Percentiles rank a stretch among this genome's conserved stretches.
These are phyloP conservation scores for Grosmannia clavigera DNA, from an alignment of 2,329 filamentous ascomycete species.

Conservation along the genomic window DNA sequence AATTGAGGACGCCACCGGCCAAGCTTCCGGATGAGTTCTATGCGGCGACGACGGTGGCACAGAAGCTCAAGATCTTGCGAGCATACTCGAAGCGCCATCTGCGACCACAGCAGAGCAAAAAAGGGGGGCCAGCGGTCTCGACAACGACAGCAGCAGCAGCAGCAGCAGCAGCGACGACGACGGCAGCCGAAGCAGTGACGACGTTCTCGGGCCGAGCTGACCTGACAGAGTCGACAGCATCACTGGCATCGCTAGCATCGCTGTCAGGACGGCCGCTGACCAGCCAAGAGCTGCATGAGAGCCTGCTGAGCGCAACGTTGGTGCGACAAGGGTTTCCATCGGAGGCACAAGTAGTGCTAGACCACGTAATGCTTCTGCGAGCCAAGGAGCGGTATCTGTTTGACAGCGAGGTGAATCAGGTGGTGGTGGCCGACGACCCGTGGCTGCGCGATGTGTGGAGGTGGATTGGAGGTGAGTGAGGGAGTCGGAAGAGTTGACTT, in stretches of 20 bases:
- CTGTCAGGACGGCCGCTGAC: constrained; percentile 10
- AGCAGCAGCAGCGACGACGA: background rate
- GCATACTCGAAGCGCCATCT: constrained; percentile 17
- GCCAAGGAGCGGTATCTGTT: constrained; percentile 52
- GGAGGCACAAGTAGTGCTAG: constrained; percentile 38
- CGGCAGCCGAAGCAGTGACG: background rate
- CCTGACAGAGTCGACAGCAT: constrained; percentile 11
- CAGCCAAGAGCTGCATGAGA: constrained; percentile 43
- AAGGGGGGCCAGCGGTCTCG: background rate
- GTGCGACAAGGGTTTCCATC: constrained; percentile 34
- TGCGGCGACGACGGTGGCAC: constrained; percentile 29
- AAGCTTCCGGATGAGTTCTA: constrained; percentile 29
- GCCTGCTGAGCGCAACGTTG: constrained; percentile 32
- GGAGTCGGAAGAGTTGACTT: constrained; percentile 19
- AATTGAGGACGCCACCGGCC: constrained; percentile 12
- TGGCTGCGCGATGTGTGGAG: constrained; percentile 73
- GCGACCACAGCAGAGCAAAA: constrained; percentile 4
- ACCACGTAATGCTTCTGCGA: constrained; percentile 47
- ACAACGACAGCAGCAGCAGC: background rate
- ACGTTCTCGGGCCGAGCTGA: background rate
- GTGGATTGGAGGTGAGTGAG: constrained; percentile 49
- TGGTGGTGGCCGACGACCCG: constrained; percentile 56
- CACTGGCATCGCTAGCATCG: constrained; percentile 6
- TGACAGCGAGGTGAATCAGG: constrained; percentile 50
- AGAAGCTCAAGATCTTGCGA: constrained; percentile 37